Base-by-base conservation (phyloP, 768 basidiomycete species). In the Trametes maxima region DNA sequence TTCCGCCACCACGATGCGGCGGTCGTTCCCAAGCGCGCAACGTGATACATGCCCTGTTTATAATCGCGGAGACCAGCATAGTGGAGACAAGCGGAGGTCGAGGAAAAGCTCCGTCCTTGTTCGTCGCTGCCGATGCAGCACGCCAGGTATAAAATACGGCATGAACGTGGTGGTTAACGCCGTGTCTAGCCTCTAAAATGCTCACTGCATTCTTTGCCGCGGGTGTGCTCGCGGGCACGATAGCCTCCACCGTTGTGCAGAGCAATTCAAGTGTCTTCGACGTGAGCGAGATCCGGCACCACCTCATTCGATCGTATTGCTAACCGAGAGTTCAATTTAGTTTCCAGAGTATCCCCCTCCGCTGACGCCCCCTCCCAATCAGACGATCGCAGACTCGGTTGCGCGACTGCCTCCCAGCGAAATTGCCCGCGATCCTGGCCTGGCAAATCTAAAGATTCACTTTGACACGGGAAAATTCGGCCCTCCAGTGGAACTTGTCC, bases 301-400 rank as follows among this genome's bases (percentile, higher is more conserved):
- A 16, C 4, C 33, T 0, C 24, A 17, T 1, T 22, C 19, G 7
- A 3, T 3, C 21, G 13, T 7, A 17, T 33, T 57, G 40, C 17
- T 21, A 1, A 19, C 22, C 8, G 3, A 1, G 37, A 39, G 1
- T 40, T 3, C 33, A 11, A 22, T 7, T 2, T 37, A 66, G 65
- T 66, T 66, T 19, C 65, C 65, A 16, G 65, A 66, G 22, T 66
- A 66, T 25, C 65, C 61, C 1, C 65, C 65, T 10, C 65, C 65
- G 8, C 24, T 62, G 46, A 59, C 57, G 10, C 61, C 58, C 16
- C 57, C 57, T 6, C 58, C 65, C 11, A 57, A 66, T 21, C 57
- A 57, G 11, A 59, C 59, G 3, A 28, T 63, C 33, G 65, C 58
- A 1, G 58, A 57, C 21, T 54, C 51, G 3, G 59, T 58, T 14